Conservation (phyloP, 306 rosid species). For the Vigna hirtella region DNA sequence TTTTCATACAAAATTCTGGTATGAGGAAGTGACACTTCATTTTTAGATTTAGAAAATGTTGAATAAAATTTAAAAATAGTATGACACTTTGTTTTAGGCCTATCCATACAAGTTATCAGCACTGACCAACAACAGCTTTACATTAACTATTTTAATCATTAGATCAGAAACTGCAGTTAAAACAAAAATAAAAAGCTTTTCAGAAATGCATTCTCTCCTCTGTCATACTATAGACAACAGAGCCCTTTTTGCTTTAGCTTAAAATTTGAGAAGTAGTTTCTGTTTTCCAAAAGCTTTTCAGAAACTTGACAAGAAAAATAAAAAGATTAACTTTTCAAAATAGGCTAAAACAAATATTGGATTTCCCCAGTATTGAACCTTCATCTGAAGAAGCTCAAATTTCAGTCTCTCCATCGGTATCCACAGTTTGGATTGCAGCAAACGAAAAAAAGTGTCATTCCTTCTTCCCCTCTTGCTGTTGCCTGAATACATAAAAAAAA, state of each 20-base stretch:
- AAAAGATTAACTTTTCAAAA: not conserved
- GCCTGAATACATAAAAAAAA: conserved; percentile 46
- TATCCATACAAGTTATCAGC: conserved; percentile 11
- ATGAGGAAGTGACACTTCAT: too few species aligned
- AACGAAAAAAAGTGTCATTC: conserved; percentile 54
- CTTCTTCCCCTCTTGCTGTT: conserved; percentile 56
- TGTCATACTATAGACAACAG: conserved; percentile 2
- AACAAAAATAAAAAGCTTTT: not conserved
- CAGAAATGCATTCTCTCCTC: not conserved
- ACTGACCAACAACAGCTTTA: not conserved
- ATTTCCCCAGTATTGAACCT: conserved; percentile 33
- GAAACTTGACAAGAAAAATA: not conserved
- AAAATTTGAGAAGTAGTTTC: not conserved
- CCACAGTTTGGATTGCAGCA: conserved; percentile 58
- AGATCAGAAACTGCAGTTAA: conserved; percentile 34
- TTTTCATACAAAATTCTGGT: too few species aligned
- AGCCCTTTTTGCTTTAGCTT: not conserved
- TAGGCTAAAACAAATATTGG: conserved; percentile 5
- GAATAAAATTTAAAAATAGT: not conserved
- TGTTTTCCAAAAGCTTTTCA: not conserved
- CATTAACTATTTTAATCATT: not conserved
- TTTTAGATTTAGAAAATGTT: too few species aligned
- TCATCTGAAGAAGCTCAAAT: conserved; percentile 8
- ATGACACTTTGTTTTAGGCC: not conserved
- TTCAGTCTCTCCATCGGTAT: conserved; percentile 52